Conservation (phyloP, 2,329 filamentous ascomycete species). For the Sporothrix luriei region DNA sequence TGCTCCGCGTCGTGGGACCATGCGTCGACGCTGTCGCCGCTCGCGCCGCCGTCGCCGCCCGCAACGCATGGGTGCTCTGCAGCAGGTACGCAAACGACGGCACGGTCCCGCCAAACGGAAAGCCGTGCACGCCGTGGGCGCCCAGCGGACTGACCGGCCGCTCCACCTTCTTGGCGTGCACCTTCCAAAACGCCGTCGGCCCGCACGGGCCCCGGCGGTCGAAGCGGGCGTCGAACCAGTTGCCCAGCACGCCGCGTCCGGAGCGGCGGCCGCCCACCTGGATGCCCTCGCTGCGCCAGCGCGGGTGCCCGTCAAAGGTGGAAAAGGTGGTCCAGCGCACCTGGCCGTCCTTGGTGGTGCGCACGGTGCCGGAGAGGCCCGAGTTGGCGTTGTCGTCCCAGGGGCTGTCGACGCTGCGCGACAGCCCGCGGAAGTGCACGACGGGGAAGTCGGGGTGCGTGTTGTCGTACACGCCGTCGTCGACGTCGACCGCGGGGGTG, state of each 20-base stretch:
- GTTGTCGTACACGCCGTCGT: conserved; percentile 53
- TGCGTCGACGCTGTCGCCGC: conserved; percentile 34
- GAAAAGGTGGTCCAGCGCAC: conserved; percentile 74
- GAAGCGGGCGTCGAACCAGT: conserved; percentile 78
- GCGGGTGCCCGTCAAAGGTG: conserved; percentile 64
- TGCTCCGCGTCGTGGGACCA: not conserved
- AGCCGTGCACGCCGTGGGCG: not conserved
- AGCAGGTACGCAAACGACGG: conserved; percentile 29
- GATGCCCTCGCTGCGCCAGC: conserved; percentile 76
- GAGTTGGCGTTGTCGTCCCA: conserved; percentile 72
- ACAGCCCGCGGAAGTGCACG: conserved; percentile 68
- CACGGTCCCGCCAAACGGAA: conserved; percentile 15
- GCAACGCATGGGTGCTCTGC: conserved; percentile 4
- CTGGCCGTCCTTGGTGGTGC: conserved; percentile 69
- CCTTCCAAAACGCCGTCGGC: conserved; percentile 78
- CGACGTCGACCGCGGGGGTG: not conserved
- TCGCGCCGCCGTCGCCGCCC: conserved; percentile 29
- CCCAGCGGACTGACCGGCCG: not conserved
- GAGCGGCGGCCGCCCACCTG: conserved; percentile 70
- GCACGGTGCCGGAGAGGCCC: conserved; percentile 64
- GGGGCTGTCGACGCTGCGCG: conserved; percentile 62
- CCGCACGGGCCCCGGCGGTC: conserved; percentile 67
- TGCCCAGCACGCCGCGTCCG: conserved; percentile 69
- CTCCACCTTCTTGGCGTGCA: conserved; percentile 40
- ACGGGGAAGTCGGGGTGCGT: conserved; percentile 59